Evolutionary conservation across 345 rosid genomes (phyloP).

Genomic region (Eucalyptus decipiens): DNA sequence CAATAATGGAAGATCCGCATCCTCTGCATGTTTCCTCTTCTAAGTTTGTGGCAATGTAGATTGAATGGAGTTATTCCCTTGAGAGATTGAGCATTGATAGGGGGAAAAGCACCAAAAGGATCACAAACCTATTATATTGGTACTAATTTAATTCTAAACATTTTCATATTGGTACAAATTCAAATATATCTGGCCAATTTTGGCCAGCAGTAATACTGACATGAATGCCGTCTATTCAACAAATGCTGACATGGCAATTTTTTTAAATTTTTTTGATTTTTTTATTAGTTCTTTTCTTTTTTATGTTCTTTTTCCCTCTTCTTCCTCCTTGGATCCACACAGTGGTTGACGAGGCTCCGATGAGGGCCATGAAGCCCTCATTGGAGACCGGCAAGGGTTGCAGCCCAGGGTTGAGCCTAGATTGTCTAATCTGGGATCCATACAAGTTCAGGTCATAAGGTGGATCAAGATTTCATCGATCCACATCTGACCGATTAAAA

Average conservation of each 20-base stretch:
- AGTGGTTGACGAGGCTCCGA: too few species aligned
- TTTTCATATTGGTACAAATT: rapidly evolving
- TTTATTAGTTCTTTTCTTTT: too few species aligned
- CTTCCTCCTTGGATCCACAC: rapidly evolving
- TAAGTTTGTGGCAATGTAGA: rapidly evolving
- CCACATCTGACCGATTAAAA: not conserved
- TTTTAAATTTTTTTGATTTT: rapidly evolving
- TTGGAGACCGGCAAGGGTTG: rapidly evolving
- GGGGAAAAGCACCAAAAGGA: too few species aligned
- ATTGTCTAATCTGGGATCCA: not conserved
- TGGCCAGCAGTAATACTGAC: rapidly evolving
- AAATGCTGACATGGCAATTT: rapidly evolving
- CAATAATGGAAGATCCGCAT: not conserved
- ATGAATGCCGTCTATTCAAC: rapidly evolving
- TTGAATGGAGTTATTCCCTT: not conserved
- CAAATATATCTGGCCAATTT: rapidly evolving
- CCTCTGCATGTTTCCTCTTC: not conserved
- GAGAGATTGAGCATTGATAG: not conserved
- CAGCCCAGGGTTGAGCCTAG: not conserved
- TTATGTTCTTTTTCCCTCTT: too few species aligned
- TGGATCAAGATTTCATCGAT: not conserved
- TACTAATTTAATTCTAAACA: too few species aligned
- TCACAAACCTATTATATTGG: rapidly evolving
- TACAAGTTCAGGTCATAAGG: not conserved
- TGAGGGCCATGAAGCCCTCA: too few species aligned